These are phyloP conservation scores for Trichopus zeylanicus DNA, from an alignment of 116 monocot species.

Conservation along the genomic window DNA sequence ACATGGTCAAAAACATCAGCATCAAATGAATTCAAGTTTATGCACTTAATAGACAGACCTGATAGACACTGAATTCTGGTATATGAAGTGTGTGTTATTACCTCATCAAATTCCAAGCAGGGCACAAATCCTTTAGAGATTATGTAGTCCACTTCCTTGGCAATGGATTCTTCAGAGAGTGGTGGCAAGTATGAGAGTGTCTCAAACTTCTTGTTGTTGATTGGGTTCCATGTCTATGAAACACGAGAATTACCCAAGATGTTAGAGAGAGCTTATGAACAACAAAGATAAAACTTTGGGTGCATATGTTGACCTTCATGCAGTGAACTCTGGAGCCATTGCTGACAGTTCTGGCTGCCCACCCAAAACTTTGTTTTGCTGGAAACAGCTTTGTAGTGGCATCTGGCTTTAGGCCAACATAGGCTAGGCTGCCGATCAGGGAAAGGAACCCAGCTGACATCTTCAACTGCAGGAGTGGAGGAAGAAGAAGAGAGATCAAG, in stretches of 20 bases:
- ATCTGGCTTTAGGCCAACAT: conserved; percentile 8
- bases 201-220: conserved; percentile 79
- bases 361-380: conserved; percentile 6
- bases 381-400: conserved; percentile 18
- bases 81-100: too few relatives aligned
- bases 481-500: neutral
- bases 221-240: conserved; percentile 67
- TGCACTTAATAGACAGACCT: too few relatives aligned
- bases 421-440: neutral
- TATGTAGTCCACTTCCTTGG: conserved; percentile 74
- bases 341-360: conserved; percentile 22
- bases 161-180: conserved; percentile 53
- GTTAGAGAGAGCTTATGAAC: neutral
- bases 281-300: neutral
- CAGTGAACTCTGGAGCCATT: conserved; percentile 49
- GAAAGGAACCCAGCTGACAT: conserved; percentile 16
- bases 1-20: too few relatives aligned
- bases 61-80: too few relatives aligned
- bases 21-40: too few relatives aligned
- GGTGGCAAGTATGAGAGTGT: conserved; percentile 76
- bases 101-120: conserved; percentile 82
- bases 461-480: conserved; percentile 1
- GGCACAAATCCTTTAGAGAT: conserved; percentile 61
- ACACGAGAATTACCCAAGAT: neutral
- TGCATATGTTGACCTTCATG: conserved; percentile 48